Base-by-base conservation (phyloP, 805 yeast species). In the Wickerhamia fluorescens region DNA sequence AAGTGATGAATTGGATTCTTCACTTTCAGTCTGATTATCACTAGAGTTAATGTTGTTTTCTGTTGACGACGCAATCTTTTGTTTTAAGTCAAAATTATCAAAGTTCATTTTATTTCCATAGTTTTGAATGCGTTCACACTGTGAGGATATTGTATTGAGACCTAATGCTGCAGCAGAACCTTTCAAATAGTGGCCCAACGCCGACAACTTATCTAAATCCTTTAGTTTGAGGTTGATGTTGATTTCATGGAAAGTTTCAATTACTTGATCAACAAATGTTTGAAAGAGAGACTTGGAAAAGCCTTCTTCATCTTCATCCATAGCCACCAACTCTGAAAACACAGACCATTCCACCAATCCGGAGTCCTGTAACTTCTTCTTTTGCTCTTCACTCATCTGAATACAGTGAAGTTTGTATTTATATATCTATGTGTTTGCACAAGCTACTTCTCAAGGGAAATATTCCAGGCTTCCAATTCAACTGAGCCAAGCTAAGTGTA, bases 231-330 rank as follows among this genome's bases (percentile, higher is more conserved):
- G 48, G n/a, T 73, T 69, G 6, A 57, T 57, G 33, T 78, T 79
- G 51, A 92, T 82, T 38, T 83, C 75, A 21, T 56, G 61, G 45
- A 88, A 83, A 0, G 95, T 89, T 12, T 76, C 79, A 35, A 68
- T 66, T 5, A 94, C 95, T 58, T 92, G 98, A 33, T 85, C 95
- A 34, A 81, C 84, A 53, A 84, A 89, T 18, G 94, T 87, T 36
- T 73, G 73, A 31, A 89, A 79, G 33, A 92, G 65, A 20, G 81
- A 70, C 44, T 75, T 66, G 19, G 89, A 78, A 62, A 92, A 92
- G 6, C 86, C 95, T 35, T 88, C 92, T 49, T 83, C 95, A 46
- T 89, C 97, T 48, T 89, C 96, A 56, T 92, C 98, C 96, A 92
- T 88, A 30, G 84, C 78, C 28, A 88, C 71, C 34, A 92, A 68